Percentiles rank a stretch among this genome's conserved stretches.
Conservation (phyloP, 306 rosid genomes). For the Fagus crenata region DNA sequence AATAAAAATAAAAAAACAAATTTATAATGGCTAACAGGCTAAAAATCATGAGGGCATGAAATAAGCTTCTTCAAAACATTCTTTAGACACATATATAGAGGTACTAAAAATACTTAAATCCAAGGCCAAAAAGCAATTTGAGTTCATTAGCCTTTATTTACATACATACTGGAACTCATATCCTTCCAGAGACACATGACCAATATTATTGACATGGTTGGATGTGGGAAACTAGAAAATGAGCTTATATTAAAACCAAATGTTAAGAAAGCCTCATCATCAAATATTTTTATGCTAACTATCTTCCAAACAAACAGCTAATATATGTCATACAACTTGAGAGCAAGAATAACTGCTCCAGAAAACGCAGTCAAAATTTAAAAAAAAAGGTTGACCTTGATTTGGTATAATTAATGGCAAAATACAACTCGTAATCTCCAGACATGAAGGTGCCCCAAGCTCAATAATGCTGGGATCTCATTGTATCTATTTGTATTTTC, state of each 20-base stretch:
- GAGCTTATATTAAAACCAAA: neutral
- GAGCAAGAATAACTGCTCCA: neutral
- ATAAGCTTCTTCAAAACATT: neutral
- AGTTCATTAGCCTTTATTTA: neutral
- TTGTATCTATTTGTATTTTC: too few species aligned
- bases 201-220: neutral
- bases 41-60: neutral
- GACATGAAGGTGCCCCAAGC: too few species aligned
- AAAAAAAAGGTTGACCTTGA: neutral
- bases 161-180: neutral
- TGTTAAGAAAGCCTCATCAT: neutral
- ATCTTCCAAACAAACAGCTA: neutral
- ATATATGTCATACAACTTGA: neutral
- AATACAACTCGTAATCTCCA: neutral
- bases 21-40: neutral
- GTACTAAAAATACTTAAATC: neutral
- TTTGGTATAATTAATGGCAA: neutral
- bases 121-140: neutral
- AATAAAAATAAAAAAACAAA: neutral
- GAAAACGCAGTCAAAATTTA: neutral
- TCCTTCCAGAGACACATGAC: neutral
- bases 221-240: neutral
- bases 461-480: too few species aligned
- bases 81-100: neutral
- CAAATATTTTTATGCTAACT: neutral